These are phyloP conservation scores for Penicillium fuscoglaucum DNA, from an alignment of 2,329 filamentous ascomycete genomes.

Conservation along the genomic window DNA sequence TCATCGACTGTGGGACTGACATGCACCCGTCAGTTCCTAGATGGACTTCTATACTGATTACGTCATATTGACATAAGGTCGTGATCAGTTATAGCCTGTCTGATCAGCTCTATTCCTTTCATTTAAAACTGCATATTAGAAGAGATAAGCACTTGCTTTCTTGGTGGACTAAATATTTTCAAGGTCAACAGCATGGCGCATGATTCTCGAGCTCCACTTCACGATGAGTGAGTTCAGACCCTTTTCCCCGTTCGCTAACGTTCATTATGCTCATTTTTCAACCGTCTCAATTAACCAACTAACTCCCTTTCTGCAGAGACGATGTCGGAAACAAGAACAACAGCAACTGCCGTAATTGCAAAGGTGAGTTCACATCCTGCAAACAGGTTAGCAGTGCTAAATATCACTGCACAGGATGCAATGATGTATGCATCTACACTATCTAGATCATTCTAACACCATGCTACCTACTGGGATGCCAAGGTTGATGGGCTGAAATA, in stretches of 20 bases:
- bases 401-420: neutral
- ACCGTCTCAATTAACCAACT: neutral
- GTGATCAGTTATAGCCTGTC: neutral
- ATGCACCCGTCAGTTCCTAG: neutral
- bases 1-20: neutral
- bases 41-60: neutral
- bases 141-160: neutral
- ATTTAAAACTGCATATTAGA: neutral
- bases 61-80: neutral
- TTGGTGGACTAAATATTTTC: neutral
- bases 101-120: neutral
- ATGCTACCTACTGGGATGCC: neutral
- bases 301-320: neutral
- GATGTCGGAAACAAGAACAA: neutral
- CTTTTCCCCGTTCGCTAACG: neutral
- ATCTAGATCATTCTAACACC: neutral
- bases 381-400: neutral
- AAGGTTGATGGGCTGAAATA: neutral
- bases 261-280: neutral
- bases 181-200: neutral
- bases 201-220: neutral
- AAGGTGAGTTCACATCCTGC: neutral
- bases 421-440: neutral
- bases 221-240: neutral
- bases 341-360: constrained; percentile 3